Evolutionary conservation across 257 asterid genomes (phyloP), one percentile per base, ranked within the genome.

Genomic region (Jasminum sambac): DNA sequence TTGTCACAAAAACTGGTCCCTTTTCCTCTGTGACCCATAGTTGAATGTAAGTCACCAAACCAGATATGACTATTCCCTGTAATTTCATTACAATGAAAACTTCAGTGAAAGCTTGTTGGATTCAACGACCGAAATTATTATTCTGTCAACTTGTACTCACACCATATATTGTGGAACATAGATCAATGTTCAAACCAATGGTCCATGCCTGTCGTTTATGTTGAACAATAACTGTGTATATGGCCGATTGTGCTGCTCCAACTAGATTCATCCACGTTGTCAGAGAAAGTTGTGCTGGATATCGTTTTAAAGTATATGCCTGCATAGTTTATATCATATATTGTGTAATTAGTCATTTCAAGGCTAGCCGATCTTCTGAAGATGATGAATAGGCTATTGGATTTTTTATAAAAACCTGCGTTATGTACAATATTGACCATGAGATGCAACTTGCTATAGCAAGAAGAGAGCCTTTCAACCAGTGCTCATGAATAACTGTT

Each of bases 161-260:
- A 8, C 95, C 92, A 21, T 87, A 87, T 65, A 91, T 46, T 11
- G 87, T 82, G 37, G 92, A 87, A 92, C 87, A 89, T 66, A 91
- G 81, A 81, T 89, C 97, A 72, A 91, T 79, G 75, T 91, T 64
- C 63, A 87, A 80, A 34, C 91, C 95, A 25, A 91, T 80, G 8
- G 83, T 87, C 96, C 96, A 89, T 60, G 92, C 92, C 52, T 82
- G 80, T 72, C 8, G 30, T 37, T 81, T 74, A 44, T 84, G 95
- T 25, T 82, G 76, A 16, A 85, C 80, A n/a, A 87, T 84, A 57
- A 76, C 83, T 38, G 96, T 81, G 75, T 74, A 90, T 16, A 80
- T 72, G 23, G 88, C 97, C 24, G 97, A 89, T 81, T 90, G 97
- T 65, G 92, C 87, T 59, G 90, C 96, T 67, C 96, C 97, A 23